Conservation (phyloP, 139 green algal species). For the Tetradesmus lagerheimii region DNA sequence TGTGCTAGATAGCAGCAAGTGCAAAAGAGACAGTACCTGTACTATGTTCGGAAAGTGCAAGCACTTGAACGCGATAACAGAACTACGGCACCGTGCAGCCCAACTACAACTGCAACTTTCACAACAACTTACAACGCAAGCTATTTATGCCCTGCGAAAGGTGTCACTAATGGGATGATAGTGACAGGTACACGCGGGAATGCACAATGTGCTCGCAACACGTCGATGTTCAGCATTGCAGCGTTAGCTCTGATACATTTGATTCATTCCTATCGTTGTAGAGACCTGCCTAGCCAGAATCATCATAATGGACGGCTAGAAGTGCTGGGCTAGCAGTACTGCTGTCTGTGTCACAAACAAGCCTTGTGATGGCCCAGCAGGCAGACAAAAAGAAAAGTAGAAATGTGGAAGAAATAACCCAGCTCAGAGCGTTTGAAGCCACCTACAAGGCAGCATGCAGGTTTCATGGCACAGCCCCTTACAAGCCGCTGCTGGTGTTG, state of each 20-base stretch:
- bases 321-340: not conserved
- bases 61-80: too few species aligned
- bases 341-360: not conserved
- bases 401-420: not conserved
- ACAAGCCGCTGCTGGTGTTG: conserved; percentile 4
- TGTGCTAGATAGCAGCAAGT: too few species aligned
- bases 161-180: not conserved
- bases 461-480: not conserved
- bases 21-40: not conserved
- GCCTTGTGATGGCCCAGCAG: not conserved
- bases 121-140: too few species aligned
- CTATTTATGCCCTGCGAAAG: too few species aligned
- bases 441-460: conserved; percentile 38
- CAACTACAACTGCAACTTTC: not conserved
- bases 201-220: not conserved
- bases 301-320: not conserved
- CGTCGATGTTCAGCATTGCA: not conserved
- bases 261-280: not conserved
- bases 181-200: not conserved
- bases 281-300: not conserved
- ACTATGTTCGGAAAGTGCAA: not conserved
- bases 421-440: conserved; percentile 27
- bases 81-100: too few species aligned
- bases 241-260: too few species aligned
- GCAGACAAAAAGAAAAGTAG: not conserved